Conservation (phyloP, 306 rosid species). For the Malus sylvestris region DNA sequence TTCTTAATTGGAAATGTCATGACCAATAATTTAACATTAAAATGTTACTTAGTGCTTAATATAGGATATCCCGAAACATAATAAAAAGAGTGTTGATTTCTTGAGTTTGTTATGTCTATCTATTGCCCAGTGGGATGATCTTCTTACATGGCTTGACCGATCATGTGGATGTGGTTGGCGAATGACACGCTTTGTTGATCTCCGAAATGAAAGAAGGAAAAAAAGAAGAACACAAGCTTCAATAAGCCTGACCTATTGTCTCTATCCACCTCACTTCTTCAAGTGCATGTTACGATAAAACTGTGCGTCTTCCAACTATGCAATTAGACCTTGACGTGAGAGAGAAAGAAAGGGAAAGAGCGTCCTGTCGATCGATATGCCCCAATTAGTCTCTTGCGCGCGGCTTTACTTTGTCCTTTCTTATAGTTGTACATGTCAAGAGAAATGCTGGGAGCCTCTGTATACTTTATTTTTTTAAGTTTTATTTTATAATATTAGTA, state of each 20-base stretch:
- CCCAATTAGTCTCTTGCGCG: background rate
- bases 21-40: background rate
- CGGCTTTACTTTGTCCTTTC: background rate
- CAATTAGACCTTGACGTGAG: background rate
- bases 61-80: no score
- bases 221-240: background rate
- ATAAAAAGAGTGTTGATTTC: background rate
- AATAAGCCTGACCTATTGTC: background rate
- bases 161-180: background rate
- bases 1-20: no score
- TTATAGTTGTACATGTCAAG: no score
- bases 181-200: no score
- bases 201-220: background rate
- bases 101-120: background rate
- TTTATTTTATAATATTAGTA: no score
- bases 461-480: no score
- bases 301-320: background rate
- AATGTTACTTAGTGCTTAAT: no score
- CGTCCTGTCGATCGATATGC: background rate
- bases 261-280: background rate
- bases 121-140: background rate
- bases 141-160: background rate
- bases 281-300: background rate
- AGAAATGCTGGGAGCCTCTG: no score
- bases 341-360: background rate